Percentiles rank a stretch among this genome's conserved stretches.
phyloP scores from a whole-genome alignment of 306 rosid species.

The Pterocarpus macrocarpus region DNA sequence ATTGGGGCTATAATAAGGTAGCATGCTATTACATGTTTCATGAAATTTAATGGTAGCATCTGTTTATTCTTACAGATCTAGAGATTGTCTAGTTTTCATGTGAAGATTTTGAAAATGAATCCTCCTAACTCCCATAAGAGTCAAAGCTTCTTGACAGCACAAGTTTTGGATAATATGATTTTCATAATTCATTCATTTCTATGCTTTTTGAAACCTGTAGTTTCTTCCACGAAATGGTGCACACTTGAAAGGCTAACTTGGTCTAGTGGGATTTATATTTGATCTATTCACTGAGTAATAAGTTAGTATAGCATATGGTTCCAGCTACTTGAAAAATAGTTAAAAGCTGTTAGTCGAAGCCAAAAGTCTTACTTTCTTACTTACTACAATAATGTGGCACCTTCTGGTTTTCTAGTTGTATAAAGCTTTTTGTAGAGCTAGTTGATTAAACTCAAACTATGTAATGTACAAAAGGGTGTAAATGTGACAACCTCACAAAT shows the following conservation, averaged over 20 bases:
- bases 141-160: not conserved
- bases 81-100: conserved; percentile 33
- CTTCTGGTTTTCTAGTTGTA: not conserved
- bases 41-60: conserved; percentile 14
- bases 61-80: conserved; percentile 12
- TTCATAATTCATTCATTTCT: conserved; percentile 16
- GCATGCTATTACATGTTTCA: not conserved
- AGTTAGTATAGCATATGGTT: not conserved
- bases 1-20: conserved; percentile 86
- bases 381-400: not conserved
- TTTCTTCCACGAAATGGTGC: not conserved
- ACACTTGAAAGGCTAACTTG: not conserved
- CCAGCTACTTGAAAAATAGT: not conserved
- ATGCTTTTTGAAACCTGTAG: not conserved
- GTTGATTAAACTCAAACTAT: not conserved
- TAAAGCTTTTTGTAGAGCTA: not conserved
- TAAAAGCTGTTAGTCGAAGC: not conserved
- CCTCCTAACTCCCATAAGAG: not conserved
- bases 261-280: not conserved
- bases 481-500: too few relatives aligned
- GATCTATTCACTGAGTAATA: not conserved
- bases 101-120: not conserved
- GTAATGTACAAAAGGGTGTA: not conserved
- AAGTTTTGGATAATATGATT: conserved; percentile 28
- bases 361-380: not conserved